Evolutionary conservation across 2,329 filamentous ascomycete species (phyloP).

Genomic region (Aspergillus sp.): DNA sequence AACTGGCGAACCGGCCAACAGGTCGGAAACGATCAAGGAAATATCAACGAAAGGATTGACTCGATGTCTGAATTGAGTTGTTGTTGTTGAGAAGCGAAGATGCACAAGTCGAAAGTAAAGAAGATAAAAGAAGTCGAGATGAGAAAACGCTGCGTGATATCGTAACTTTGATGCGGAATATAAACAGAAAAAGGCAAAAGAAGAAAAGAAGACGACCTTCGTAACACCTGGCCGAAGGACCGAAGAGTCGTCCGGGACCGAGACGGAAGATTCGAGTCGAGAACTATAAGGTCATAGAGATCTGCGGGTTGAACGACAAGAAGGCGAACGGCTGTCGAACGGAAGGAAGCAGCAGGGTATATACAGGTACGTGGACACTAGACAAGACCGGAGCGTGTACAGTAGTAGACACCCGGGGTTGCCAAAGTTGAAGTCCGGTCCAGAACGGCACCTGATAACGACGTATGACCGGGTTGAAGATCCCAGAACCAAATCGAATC

Average conservation of each 20-base stretch:
- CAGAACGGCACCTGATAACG: background rate
- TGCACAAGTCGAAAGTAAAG: background rate
- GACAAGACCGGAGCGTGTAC: background rate
- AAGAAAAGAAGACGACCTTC: background rate
- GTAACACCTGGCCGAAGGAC: background rate
- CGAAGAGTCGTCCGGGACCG: background rate
- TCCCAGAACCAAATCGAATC: no score
- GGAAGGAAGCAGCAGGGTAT: background rate
- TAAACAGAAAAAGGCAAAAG: background rate
- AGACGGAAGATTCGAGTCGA: background rate
- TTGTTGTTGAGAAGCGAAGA: background rate
- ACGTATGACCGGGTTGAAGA: background rate
- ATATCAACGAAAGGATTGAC: background rate
- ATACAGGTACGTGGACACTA: background rate
- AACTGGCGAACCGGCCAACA: background rate
- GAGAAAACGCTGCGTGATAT: background rate
- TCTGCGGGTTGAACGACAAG: background rate
- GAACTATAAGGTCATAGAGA: background rate
- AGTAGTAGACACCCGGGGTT: background rate
- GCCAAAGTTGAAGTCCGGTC: background rate
- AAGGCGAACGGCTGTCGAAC: background rate
- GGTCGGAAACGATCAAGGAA: background rate
- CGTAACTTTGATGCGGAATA: background rate
- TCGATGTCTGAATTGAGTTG: background rate
- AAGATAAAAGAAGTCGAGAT: background rate